Conservation (phyloP, 2,329 filamentous ascomycete species). For the Alternaria metachromatica region DNA sequence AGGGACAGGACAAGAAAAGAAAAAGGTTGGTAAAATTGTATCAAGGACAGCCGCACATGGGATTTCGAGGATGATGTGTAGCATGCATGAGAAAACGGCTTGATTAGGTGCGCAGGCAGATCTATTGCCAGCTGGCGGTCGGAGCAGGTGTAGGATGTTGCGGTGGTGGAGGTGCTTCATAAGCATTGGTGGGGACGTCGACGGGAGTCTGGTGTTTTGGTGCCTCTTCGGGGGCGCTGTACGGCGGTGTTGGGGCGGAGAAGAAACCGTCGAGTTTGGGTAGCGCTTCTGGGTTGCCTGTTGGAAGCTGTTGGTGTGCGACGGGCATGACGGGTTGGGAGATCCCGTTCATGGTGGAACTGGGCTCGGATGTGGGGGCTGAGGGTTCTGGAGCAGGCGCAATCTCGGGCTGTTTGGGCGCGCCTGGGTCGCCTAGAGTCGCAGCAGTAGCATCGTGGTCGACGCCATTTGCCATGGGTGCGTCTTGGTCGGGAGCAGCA, state of each 20-base stretch:
- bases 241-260: constrained; percentile 31
- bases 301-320: constrained; percentile 1
- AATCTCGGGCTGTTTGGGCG: constrained; percentile 8
- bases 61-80: neutral
- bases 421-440: neutral
- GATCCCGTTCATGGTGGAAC: constrained; percentile 10
- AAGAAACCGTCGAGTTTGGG: constrained; percentile 24
- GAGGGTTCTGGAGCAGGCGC: neutral
- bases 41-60: neutral
- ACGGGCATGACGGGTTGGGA: constrained; percentile 4
- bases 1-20: neutral
- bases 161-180: neutral
- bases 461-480: neutral
- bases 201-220: constrained; percentile 6
- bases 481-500: neutral
- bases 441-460: neutral
- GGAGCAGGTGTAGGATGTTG: neutral
- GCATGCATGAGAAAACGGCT: neutral
- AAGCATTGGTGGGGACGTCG: neutral
- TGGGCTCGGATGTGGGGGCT: neutral
- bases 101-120: neutral
- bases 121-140: constrained; percentile 27
- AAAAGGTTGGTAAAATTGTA: neutral
- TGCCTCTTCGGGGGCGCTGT: constrained; percentile 27
- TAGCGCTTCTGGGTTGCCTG: constrained; percentile 2